Evolutionary conservation across 345 rosid genomes (phyloP), one percentile per base, ranked within the genome.

Genomic region (Hypericum perforatum): DNA sequence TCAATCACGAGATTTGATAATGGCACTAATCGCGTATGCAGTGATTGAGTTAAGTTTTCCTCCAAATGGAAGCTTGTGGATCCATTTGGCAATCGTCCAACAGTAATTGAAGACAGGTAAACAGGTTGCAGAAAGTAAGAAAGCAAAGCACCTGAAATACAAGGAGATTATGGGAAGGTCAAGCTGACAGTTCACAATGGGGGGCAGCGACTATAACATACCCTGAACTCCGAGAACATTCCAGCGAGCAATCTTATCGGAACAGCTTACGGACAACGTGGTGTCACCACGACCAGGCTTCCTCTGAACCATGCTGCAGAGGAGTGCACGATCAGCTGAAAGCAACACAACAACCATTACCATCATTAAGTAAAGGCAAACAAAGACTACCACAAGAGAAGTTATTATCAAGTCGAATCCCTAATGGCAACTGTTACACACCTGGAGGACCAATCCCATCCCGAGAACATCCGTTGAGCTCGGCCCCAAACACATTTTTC

Each of bases 231-330:
- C 98, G 56, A 83, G 73, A 56, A 81, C 74, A 63, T 85, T 91
- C 98, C 96, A 91, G 41, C 90, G 83, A 64, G 94, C 75, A 50
- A 88, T 79, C 82, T 91, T 90, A 65, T 86, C 94, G 7, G 94
- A 82, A 74, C 97, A 90, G 80, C 89, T 78, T 60, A 85, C 95
- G 11, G 98, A 87, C 68, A 81, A 75, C 43, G 98, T 91, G 1
- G 79, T 68, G 68, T 85, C 86, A 61, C 96, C 98, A 36, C 96
- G 96, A 49, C 98, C 96, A 62, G 98, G 95, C 74, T 91, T 91
- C 68, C 94, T 76, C 59, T 85, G 95, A 56, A 87, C 95, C 66
- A 56, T 65, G 64, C 81, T 82, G 51, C 65, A 53, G 10, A 54
- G 57, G 60, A 58, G 65, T 40, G 64, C 54, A 58, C 46, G 53